A percentile compares a stretch with the other conserved stretches of the same genome.
Evolutionary conservation across 106 monocot genomes (phyloP).

Genomic region (Narthecium ossifragum): DNA sequence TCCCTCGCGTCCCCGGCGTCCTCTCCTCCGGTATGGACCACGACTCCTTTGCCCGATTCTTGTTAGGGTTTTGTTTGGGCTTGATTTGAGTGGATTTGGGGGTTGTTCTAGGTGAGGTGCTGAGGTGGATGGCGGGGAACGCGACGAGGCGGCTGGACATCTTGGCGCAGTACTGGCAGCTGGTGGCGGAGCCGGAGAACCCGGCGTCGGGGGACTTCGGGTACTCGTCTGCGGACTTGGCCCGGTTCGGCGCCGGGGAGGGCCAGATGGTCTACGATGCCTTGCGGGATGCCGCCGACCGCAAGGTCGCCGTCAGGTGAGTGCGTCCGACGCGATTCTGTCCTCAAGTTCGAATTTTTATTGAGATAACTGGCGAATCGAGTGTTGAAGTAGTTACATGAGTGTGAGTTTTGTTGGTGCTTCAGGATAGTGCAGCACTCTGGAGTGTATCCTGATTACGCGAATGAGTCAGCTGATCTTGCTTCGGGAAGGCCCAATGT

Average conservation of each 20-base stretch:
- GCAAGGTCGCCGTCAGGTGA: conserved; percentile 67
- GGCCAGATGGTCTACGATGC: conserved; percentile 56
- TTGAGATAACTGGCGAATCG: not conserved
- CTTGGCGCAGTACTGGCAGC: conserved; percentile 91
- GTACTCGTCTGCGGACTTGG: conserved; percentile 63
- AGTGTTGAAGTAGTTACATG: not conserved
- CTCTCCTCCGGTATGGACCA: conserved; percentile 65
- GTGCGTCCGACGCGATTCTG: not conserved
- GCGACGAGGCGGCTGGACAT: conserved; percentile 65
- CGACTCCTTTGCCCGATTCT: not conserved
- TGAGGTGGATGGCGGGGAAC: conserved; percentile 85
- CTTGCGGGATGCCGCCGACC: conserved; percentile 58
- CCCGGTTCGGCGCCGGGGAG: conserved; percentile 47
- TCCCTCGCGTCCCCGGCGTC: conserved; percentile 66
- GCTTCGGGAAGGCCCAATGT: conserved; percentile 85
- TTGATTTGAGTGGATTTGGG: not conserved
- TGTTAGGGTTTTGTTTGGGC: not conserved
- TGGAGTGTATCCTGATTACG: conserved; percentile 80
- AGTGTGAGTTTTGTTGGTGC: not conserved
- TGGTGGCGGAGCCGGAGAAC: conserved; percentile 54
- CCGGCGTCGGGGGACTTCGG: conserved; percentile 77
- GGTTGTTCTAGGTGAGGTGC: conserved; percentile 46
- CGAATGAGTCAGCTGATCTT: conserved; percentile 61
- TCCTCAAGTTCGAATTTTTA: not conserved
- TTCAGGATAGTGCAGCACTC: conserved; percentile 89